Evolutionary conservation across 2,329 filamentous ascomycete genomes (phyloP).

Genomic region (Colletotrichum tamarilloi): DNA sequence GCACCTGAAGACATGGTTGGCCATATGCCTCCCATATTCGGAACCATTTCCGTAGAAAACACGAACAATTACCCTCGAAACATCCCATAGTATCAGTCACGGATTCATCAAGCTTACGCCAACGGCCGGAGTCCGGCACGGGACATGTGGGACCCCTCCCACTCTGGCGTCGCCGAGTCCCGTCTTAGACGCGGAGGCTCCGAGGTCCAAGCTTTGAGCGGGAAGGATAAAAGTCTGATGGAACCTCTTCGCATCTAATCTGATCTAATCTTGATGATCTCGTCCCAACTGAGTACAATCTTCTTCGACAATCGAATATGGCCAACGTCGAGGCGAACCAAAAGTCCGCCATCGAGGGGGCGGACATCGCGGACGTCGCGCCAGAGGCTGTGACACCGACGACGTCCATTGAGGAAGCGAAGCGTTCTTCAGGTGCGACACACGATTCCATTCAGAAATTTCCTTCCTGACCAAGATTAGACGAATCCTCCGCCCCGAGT

Average conservation of each 20-base stretch:
- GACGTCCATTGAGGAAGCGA: conserved; percentile 3
- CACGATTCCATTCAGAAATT: background rate
- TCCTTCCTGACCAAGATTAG: background rate
- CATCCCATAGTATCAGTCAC: background rate
- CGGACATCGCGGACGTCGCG: background rate
- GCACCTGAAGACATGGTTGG: background rate
- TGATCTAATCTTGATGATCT: conserved; percentile 25
- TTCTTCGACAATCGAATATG: background rate
- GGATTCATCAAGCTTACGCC: conserved; percentile 5
- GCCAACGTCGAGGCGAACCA: background rate
- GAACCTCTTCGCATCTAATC: conserved; percentile 17
- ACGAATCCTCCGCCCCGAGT: conserved; percentile 24
- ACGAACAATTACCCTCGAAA: background rate
- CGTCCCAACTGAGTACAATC: background rate
- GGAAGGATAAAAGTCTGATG: conserved; percentile 7
- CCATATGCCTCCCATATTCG: background rate
- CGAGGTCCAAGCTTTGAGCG: background rate
- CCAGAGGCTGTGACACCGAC: conserved; percentile 3
- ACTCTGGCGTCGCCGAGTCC: background rate
- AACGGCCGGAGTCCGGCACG: conserved; percentile 20
- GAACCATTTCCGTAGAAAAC: background rate
- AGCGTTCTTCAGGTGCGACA: conserved; percentile 8
- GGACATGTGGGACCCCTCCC: conserved; percentile 2
- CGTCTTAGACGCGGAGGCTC: conserved; percentile 2
- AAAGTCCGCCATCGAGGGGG: background rate